Conservation (phyloP, 2,329 filamentous ascomycete genomes). For the Ophiostoma populinum region DNA sequence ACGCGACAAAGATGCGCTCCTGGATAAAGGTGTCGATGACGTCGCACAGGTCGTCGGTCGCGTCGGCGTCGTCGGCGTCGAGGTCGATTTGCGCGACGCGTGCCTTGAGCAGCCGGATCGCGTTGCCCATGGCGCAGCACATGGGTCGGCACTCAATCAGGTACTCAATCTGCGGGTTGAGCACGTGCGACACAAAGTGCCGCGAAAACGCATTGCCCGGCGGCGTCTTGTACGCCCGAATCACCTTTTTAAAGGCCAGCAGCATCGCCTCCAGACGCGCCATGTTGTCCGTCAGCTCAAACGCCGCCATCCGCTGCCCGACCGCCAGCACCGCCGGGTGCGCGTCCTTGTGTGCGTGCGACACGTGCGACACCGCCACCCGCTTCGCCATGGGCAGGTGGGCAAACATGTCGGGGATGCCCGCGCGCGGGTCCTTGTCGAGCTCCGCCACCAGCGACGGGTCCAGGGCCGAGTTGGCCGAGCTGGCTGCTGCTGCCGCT, state of each 20-base stretch:
- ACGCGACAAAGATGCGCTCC: conserved; percentile 75
- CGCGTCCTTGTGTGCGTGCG: conserved; percentile 54
- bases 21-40: conserved; percentile 81
- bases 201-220: conserved; percentile 68
- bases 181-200: conserved; percentile 77
- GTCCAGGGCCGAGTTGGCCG: conserved; percentile 12
- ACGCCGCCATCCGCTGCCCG: conserved; percentile 79
- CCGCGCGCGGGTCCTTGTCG: conserved; percentile 43
- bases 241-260: conserved; percentile 79
- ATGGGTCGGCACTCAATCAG: conserved; percentile 87
- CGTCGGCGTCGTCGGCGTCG: conserved; percentile 62
- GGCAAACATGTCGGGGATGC: conserved; percentile 57
- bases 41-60: conserved; percentile 61
- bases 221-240: conserved; percentile 83
- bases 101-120: conserved; percentile 85
- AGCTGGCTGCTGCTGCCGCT: conserved; percentile 1
- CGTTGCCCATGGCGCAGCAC: conserved; percentile 93
- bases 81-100: conserved; percentile 83
- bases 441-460: conserved; percentile 24
- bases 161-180: conserved; percentile 91
- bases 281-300: conserved; percentile 77
- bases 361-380: conserved; percentile 23
- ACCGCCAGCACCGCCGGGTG: conserved; percentile 73
- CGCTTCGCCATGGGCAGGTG: conserved; percentile 57
- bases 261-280: conserved; percentile 76